Evolutionary conservation across 768 basidiomycete genomes (phyloP).

Genomic region (Lentinula lateritia): DNA sequence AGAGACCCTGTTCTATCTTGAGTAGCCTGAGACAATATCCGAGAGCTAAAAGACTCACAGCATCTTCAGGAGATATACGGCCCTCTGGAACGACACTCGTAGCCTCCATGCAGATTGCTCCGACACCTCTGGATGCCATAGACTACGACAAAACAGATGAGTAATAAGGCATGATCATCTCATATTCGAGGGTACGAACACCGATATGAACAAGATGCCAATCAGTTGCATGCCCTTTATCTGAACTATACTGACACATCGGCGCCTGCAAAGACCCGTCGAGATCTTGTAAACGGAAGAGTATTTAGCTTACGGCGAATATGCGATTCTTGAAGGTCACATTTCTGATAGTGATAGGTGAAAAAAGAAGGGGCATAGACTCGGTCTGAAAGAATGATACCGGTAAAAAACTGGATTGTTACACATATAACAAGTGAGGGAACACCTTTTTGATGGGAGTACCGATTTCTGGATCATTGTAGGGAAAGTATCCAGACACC

Average conservation of each 20-base stretch:
- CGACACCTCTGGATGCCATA: slow-evolving; percentile 67
- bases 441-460: slow-evolving; percentile 13
- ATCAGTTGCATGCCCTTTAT: slow-evolving; percentile 72
- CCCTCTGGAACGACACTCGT: slow-evolving; percentile 70
- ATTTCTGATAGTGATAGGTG: slow-evolving; percentile 55
- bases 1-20: slow-evolving; percentile 45
- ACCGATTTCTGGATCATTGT: slow-evolving; percentile 57
- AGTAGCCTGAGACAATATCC: not conserved
- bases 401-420: not conserved
- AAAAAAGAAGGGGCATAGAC: slow-evolving; percentile 54
- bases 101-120: slow-evolving; percentile 69
- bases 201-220: slow-evolving; percentile 83
- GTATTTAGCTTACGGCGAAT: slow-evolving; percentile 44
- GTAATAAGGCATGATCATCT: not conserved
- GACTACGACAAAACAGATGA: slow-evolving; percentile 26
- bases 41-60: slow-evolving; percentile 30
- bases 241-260: slow-evolving; percentile 80
- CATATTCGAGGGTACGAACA: slow-evolving; percentile 23
- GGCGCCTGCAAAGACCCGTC: slow-evolving; percentile 40
- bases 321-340: slow-evolving; percentile 72
- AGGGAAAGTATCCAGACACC: slow-evolving; percentile 50
- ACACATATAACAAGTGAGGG: not conserved
- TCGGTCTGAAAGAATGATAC: slow-evolving; percentile 30
- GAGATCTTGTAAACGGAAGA: not conserved
- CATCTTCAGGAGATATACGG: slow-evolving; percentile 72